These are phyloP conservation scores for bread wheat (Triticum aestivum) DNA, from an alignment of 176 grass and related monocot species.

Conservation along the genomic window IWGSC_CS_RefSeq_v2.1 NC_057799.1:612201440-612201939, in stretches of 20 bases:
- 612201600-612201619: too few relatives aligned
- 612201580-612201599: too few relatives aligned
- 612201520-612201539: too few relatives aligned
- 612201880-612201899: not conserved
- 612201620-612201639: not conserved
- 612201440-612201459: too few relatives aligned
- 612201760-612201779: not conserved
- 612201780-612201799: not conserved
- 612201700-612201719: not conserved
- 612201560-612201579: too few relatives aligned
- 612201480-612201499: too few relatives aligned
- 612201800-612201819: not conserved
- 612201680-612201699: not conserved
- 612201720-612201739: not conserved
- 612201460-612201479: too few relatives aligned
- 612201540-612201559: too few relatives aligned
- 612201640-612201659: not conserved
- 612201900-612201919: not conserved
- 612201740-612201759: not conserved
- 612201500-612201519: too few relatives aligned
- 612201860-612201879: not conserved
- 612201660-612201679: too few relatives aligned
- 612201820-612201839: too few relatives aligned
- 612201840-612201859: not conserved
- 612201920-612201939: not conserved